phyloP scores from a whole-genome alignment of 805 yeast species.

The Yarrowia deformans region DNA sequence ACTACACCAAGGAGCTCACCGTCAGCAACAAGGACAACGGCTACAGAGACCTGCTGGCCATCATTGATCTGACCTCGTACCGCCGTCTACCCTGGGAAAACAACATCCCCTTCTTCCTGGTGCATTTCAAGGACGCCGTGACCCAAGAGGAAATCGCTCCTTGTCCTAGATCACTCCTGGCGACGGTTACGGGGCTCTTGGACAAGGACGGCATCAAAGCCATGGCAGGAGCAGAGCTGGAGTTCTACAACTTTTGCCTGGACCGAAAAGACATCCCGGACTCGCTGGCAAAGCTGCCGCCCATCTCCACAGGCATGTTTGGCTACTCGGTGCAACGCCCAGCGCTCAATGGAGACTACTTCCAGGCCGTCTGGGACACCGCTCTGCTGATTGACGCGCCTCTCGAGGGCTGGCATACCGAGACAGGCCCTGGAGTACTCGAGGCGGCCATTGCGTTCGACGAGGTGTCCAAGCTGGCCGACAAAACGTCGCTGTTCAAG shows the following conservation, averaged over 20 bases:
- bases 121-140: constrained; percentile 45
- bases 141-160: constrained; percentile 46
- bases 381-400: constrained; percentile 44
- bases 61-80: constrained; percentile 45
- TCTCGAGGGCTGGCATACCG: constrained; percentile 51
- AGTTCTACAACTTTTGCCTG: constrained; percentile 48
- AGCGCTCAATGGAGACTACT: constrained; percentile 47
- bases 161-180: constrained; percentile 49
- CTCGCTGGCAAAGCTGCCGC: constrained; percentile 41
- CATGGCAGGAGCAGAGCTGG: constrained; percentile 51
- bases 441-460: constrained; percentile 50
- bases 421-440: constrained; percentile 52
- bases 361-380: constrained; percentile 45
- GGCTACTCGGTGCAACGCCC: constrained; percentile 52
- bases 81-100: constrained; percentile 48
- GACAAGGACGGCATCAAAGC: constrained; percentile 41
- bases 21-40: constrained; percentile 48
- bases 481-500: constrained; percentile 49
- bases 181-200: constrained; percentile 41
- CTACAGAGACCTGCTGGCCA: constrained; percentile 48
- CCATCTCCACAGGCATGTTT: constrained; percentile 51
- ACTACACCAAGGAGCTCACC: constrained; percentile 46
- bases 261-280: constrained; percentile 44
- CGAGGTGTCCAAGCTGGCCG: constrained; percentile 48
- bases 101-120: constrained; percentile 47